Evolutionary conservation across 768 basidiomycete species (phyloP).

Genomic region (Suillus fuscotomentosus): DNA sequence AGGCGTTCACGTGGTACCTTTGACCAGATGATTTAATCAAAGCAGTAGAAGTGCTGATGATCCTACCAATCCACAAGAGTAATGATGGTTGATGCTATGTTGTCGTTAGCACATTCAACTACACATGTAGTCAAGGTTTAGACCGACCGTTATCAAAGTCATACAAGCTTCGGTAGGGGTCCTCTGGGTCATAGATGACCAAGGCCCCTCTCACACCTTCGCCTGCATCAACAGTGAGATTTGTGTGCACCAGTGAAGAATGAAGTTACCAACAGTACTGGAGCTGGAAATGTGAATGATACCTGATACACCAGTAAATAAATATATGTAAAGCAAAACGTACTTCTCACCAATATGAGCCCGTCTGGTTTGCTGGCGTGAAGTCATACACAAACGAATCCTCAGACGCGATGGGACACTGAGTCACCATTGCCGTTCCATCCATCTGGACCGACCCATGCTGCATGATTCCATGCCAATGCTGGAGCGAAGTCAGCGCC

Average conservation of each 20-base stretch:
- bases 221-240: neutral
- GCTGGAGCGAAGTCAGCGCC: neutral
- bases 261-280: constrained; percentile 36
- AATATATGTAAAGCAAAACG: neutral
- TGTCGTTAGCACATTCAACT: neutral
- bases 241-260: neutral
- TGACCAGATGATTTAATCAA: constrained; percentile 1
- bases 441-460: constrained; percentile 38
- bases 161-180: constrained; percentile 21
- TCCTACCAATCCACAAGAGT: constrained; percentile 27
- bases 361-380: constrained; percentile 19
- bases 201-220: constrained; percentile 24
- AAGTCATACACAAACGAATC: constrained; percentile 38
- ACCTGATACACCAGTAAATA: neutral
- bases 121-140: neutral
- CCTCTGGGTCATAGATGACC: constrained; percentile 40
- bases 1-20: constrained; percentile 10
- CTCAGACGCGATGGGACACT: constrained; percentile 37
- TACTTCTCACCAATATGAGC: constrained; percentile 39
- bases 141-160: constrained; percentile 33
- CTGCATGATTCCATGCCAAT: constrained; percentile 47
- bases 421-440: constrained; percentile 40
- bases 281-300: constrained; percentile 39
- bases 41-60: neutral
- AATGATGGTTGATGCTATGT: constrained; percentile 28